Evolutionary conservation across 768 basidiomycete genomes (phyloP).

Genomic region (Epithele typhae): DNA sequence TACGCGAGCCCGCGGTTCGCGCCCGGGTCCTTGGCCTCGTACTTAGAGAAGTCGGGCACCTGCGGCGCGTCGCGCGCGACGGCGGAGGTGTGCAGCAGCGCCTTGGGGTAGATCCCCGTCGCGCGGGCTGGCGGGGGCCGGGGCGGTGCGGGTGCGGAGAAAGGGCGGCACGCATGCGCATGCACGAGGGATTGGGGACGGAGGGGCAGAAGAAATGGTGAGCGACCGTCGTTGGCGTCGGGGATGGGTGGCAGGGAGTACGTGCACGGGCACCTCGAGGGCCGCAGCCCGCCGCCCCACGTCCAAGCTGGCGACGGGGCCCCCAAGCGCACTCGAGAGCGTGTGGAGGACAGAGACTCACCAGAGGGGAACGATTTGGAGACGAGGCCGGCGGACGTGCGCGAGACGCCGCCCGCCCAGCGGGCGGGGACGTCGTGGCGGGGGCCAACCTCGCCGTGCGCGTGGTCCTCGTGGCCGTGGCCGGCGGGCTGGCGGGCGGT

Average conservation of each 20-base stretch:
- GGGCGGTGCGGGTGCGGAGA: background rate
- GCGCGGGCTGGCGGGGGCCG: conserved; percentile 44
- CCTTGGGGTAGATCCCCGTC: conserved; percentile 54
- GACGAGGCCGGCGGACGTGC: conserved; percentile 50
- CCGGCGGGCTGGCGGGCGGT: conserved; percentile 50
- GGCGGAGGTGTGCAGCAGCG: conserved; percentile 76
- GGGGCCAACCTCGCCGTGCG: conserved; percentile 47
- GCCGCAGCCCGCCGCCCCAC: no score
- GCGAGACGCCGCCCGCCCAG: conserved; percentile 57
- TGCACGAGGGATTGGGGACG: no score
- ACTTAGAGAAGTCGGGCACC: conserved; percentile 86
- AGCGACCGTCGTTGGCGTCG: no score
- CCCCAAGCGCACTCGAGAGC: no score
- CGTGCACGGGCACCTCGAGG: no score
- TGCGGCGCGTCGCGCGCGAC: conserved; percentile 65
- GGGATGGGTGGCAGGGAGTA: no score
- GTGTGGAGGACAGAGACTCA: conserved; percentile 35
- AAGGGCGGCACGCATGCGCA: no score
- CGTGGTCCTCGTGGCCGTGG: conserved; percentile 50
- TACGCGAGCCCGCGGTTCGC: conserved; percentile 77
- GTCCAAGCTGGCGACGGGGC: no score
- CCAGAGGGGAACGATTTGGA: conserved; percentile 62
- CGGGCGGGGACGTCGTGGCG: conserved; percentile 60
- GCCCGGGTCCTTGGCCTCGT: conserved; percentile 64
- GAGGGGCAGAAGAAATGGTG: no score